These are phyloP conservation scores for Hanseniaspora guilliermondii DNA, from an alignment of 805 yeast species.

Conservation along the genomic window DNA sequence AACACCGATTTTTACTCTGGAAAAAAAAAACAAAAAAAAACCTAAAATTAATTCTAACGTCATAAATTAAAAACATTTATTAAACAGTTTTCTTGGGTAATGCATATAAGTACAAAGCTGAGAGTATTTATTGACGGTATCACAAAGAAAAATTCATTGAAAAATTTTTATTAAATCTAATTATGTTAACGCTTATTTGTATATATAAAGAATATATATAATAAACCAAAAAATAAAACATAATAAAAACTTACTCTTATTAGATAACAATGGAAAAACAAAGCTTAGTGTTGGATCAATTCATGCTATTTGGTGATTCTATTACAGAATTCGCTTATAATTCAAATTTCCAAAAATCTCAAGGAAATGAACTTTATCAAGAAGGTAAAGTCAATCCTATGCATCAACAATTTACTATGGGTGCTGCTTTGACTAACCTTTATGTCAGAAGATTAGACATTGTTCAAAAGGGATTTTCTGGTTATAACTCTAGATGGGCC, in stretches of 20 bases:
- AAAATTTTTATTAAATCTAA: no score
- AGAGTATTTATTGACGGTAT: not conserved
- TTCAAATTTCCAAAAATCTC: constrained; percentile 23
- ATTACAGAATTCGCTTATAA: constrained; percentile 45
- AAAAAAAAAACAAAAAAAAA: no score
- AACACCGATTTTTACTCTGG: no score
- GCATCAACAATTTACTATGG: constrained; percentile 33
- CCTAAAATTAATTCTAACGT: not conserved
- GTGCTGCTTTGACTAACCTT: constrained; percentile 37
- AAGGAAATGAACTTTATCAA: constrained; percentile 10
- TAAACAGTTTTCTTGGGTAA: no score
- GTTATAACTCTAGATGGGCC: constrained; percentile 61
- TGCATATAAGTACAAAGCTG: not conserved
- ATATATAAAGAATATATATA: no score
- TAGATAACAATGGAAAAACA: not conserved
- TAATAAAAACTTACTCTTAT: not conserved
- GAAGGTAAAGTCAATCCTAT: constrained; percentile 1
- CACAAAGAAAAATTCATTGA: no score
- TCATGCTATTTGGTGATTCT: constrained; percentile 60
- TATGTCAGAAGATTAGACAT: constrained; percentile 57
- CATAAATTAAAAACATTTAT: not conserved
- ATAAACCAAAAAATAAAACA: no score
- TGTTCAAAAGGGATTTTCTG: constrained; percentile 61
- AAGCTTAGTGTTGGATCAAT: constrained; percentile 27
- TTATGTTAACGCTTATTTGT: no score